Percentiles rank a stretch among this genome's conserved stretches.
Evolutionary conservation across 805 yeast genomes (phyloP).

Genomic region (Yamadazyma sp.): DNA sequence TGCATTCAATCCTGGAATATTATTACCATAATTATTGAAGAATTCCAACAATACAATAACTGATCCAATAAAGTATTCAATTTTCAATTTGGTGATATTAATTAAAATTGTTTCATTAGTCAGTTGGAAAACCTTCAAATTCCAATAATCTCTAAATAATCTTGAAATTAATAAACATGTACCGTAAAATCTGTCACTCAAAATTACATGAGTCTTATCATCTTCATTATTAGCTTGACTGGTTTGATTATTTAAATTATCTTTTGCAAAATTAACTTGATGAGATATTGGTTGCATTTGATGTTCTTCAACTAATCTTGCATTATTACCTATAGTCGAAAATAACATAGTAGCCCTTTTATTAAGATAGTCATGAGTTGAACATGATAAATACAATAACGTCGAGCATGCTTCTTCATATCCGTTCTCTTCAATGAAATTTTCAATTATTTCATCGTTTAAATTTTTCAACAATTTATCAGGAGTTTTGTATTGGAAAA

Average conservation of each 20-base stretch:
- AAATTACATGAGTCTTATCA: conserved; percentile 61
- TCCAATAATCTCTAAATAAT: conserved; percentile 79
- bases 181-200: conserved; percentile 91
- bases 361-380: conserved; percentile 48
- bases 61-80: conserved; percentile 71
- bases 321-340: conserved; percentile 52
- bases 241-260: no score
- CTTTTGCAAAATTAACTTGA: no score
- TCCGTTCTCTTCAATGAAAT: conserved; percentile 78
- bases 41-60: conserved; percentile 66
- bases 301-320: conserved; percentile 32
- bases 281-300: conserved; percentile 10
- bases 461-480: conserved; percentile 71
- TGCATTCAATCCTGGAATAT: conserved; percentile 60
- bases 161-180: conserved; percentile 76
- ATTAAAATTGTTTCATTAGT: conserved; percentile 45
- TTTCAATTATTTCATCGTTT: conserved; percentile 61
- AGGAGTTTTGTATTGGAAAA: conserved; percentile 77
- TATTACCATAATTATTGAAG: conserved; percentile 61
- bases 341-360: conserved; percentile 50
- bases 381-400: conserved; percentile 79
- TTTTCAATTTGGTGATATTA: conserved; percentile 46
- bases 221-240: not conserved
- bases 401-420: conserved; percentile 87
- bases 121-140: conserved; percentile 57